phyloP scores from a whole-genome alignment of 306 rosid genomes.

The Pyrus pyrifolia region DNA sequence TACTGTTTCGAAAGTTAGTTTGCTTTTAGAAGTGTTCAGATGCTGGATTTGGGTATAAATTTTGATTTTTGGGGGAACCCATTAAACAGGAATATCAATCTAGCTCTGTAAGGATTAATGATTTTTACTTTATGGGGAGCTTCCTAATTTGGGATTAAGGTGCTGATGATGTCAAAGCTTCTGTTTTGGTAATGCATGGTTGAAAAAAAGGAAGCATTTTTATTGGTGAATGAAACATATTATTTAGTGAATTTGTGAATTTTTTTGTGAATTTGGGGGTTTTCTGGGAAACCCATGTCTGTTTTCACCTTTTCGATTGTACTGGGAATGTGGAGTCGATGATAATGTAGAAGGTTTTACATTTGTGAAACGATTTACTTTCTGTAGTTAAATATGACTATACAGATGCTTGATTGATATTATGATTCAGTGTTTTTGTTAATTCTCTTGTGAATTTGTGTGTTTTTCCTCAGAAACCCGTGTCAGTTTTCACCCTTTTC shows the following conservation, averaged over 20 bases:
- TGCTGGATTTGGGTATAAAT: neutral
- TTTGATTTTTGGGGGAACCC: neutral
- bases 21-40: neutral
- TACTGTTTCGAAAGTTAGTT: neutral
- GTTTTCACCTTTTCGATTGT: neutral
- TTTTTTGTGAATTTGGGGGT: neutral
- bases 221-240: no score
- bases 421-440: neutral
- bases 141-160: neutral
- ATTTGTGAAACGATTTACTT: no score
- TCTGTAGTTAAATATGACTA: no score
- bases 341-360: neutral
- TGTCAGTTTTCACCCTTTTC: neutral
- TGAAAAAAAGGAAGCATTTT: neutral
- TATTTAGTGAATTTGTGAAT: neutral
- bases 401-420: no score
- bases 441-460: neutral
- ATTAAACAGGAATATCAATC: neutral
- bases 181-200: neutral
- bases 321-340: neutral
- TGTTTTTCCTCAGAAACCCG: neutral
- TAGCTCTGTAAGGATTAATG: neutral
- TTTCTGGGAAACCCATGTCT: neutral
- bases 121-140: neutral
- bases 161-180: neutral